Percentiles rank a stretch among this genome's conserved stretches.
phyloP scores from a whole-genome alignment of 495 filamentous ascomycete species.

The Trichoderma gamsii region DNA sequence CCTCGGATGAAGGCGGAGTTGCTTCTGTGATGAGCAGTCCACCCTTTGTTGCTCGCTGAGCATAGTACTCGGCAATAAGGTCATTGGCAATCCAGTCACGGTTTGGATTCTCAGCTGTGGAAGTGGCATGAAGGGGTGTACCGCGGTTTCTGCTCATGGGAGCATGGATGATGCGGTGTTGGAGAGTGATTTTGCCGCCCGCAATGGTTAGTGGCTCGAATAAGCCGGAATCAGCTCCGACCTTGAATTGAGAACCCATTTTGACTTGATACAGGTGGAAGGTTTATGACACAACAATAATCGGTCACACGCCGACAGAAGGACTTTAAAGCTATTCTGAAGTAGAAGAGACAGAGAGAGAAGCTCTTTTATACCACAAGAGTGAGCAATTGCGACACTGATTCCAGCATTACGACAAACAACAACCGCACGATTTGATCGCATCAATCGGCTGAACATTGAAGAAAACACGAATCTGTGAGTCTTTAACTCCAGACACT shows the following conservation, averaged over 20 bases:
- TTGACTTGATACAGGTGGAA: neutral
- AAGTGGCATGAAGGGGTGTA: conserved; percentile 20
- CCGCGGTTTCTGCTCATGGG: conserved; percentile 51
- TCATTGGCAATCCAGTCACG: conserved; percentile 25
- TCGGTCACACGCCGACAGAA: neutral
- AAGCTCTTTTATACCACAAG: neutral
- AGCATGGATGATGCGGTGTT: conserved; percentile 50
- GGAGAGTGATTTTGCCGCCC: conserved; percentile 37
- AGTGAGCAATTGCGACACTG: neutral
- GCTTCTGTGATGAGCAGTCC: conserved; percentile 53
- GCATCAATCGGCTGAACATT: neutral
- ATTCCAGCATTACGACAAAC: neutral
- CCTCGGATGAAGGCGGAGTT: conserved; percentile 44
- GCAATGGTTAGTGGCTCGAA: conserved; percentile 50
- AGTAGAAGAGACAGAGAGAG: no score
- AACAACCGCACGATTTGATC: neutral
- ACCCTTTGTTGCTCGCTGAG: conserved; percentile 46
- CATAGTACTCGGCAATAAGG: conserved; percentile 45
- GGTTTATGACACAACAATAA: neutral
- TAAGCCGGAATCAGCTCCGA: conserved; percentile 27
- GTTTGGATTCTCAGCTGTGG: conserved; percentile 18
- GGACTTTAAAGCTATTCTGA: no score
- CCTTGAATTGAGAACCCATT: conserved; percentile 11
- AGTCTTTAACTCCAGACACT: neutral
- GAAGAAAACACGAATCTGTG: neutral